Base-by-base conservation (phyloP, 2,329 filamentous ascomycete species). In the Colletotrichum scovillei region DNA sequence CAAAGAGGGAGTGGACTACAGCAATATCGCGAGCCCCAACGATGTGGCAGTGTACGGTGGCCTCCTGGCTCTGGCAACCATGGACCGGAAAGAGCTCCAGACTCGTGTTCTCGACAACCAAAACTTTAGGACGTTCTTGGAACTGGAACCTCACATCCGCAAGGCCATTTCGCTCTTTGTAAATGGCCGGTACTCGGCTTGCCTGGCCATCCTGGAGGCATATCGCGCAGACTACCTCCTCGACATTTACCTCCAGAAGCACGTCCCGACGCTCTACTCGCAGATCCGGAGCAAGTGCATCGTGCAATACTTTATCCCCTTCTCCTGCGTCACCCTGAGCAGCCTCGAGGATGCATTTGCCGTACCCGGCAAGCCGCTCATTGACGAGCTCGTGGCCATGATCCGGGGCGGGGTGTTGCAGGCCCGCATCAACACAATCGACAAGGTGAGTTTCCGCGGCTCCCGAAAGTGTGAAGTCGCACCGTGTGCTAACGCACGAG, bases 31-130 rank as follows among this genome's bases (percentile, higher is more conserved):
- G 58, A 95, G 92, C 32, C 89, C 92, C 7, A 98, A 98, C 79
- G 97, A 99, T 78, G 87, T 99, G 26, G 96, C 97, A 24, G 90
- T 97, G 9, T 99, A 98, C 78, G 97, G 96, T 62, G 95, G 94
- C 5, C 90, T 99, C 28, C 93, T 96, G 76, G 94, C 97, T 6
- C 89, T 99, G 28, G 96, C 96, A 30, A 95, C 94, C 2, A 97
- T 98, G 93, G 89, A 94, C 73, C 91, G 97, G 60, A 86, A 88
- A 8, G 91, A 94, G 74, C 87, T 99, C 26, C 93, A 97, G 81
- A 85, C 84, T 6, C 87, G 87, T 7, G 95, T 98, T 2, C 89
- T 99, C 0, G 94, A 97, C 49, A 97, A 95, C 79, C 86, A 86
- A 42, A 86, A 88, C 12, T 99, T 99, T 85, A 93, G 97, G 65